Conservation (phyloP, 208 protist genomes). For the Sergeia podlipaevii region DNA sequence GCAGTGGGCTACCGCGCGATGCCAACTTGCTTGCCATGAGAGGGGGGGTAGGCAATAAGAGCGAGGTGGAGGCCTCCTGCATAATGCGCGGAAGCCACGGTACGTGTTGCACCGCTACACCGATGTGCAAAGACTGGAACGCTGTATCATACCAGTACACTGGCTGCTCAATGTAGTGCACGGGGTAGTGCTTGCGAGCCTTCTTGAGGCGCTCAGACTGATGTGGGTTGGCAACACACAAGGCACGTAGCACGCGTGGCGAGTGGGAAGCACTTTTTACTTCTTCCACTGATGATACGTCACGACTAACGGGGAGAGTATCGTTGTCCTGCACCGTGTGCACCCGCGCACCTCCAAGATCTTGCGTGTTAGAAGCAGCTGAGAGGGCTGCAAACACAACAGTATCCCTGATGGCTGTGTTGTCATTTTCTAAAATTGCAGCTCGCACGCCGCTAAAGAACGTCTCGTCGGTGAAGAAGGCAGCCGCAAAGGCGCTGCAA, state of each 20-base stretch:
- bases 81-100: slow-evolving; percentile 62
- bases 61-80: slow-evolving; percentile 22
- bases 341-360: slow-evolving; percentile 14
- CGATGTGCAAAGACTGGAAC: slow-evolving; percentile 50
- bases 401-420: slow-evolving; percentile 3
- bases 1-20: slow-evolving; percentile 18
- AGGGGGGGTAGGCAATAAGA: slow-evolving; percentile 36
- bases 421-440: slow-evolving; percentile 41
- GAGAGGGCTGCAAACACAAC: slow-evolving; percentile 18
- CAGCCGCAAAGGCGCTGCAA: slow-evolving; percentile 44
- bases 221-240: too few relatives aligned
- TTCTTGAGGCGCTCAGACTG: slow-evolving; percentile 11
- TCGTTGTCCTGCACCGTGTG: slow-evolving; percentile 29
- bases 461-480: slow-evolving; percentile 52
- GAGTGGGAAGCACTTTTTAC: background rate
- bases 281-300: background rate
- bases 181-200: slow-evolving; percentile 29
- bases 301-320: slow-evolving; percentile 18
- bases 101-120: slow-evolving; percentile 33
- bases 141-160: slow-evolving; percentile 62
- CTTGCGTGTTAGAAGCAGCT: background rate
- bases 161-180: slow-evolving; percentile 52
- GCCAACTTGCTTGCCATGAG: slow-evolving; percentile 21
- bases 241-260: too few relatives aligned
- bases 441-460: slow-evolving; percentile 62